Percentiles rank a stretch among this genome's conserved stretches.
Conservation (phyloP, 177 flowering plant genomes). For the Vitis hybrid region DNA sequence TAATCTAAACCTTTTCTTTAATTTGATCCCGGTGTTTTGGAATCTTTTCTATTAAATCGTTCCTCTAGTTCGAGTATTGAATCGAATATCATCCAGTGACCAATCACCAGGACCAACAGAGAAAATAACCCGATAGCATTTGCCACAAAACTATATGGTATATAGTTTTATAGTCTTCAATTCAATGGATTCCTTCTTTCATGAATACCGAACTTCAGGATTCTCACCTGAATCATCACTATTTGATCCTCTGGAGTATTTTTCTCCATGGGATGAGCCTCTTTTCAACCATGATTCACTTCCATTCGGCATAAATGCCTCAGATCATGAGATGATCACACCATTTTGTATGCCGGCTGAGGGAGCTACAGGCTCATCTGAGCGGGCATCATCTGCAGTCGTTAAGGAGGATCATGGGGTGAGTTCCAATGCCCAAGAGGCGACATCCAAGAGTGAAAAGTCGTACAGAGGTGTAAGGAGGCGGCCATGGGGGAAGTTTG, state of each 20-base stretch:
- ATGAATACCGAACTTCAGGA: slow-evolving; percentile 14
- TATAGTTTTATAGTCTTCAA: neutral
- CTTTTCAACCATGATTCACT: slow-evolving; percentile 20
- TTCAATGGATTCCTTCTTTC: slow-evolving; percentile 23
- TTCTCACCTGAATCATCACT: slow-evolving; percentile 43
- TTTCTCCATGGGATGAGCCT: slow-evolving; percentile 30
- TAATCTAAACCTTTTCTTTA: neutral
- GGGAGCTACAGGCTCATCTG: slow-evolving; percentile 18
- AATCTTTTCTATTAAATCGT: neutral
- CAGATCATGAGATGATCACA: slow-evolving; percentile 26
- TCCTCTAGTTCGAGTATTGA: slow-evolving; percentile 11
- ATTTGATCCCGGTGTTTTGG: neutral
- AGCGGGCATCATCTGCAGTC: neutral
- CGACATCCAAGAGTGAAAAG: slow-evolving; percentile 17
- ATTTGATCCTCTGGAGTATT: slow-evolving; percentile 32
- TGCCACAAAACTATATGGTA: too few species aligned
- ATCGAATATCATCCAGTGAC: neutral
- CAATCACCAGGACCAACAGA: too few species aligned
- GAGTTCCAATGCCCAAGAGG: slow-evolving; percentile 3
- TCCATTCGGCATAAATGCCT: slow-evolving; percentile 30
- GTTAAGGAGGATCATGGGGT: slow-evolving; percentile 28
- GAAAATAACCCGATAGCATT: too few species aligned
- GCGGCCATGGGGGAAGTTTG: slow-evolving; percentile 64
- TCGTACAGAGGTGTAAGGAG: slow-evolving; percentile 54
- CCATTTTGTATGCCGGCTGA: slow-evolving; percentile 18